Evolutionary conservation across 257 asterid species (phyloP).

Genomic region (Knoxia roxburghii): DNA sequence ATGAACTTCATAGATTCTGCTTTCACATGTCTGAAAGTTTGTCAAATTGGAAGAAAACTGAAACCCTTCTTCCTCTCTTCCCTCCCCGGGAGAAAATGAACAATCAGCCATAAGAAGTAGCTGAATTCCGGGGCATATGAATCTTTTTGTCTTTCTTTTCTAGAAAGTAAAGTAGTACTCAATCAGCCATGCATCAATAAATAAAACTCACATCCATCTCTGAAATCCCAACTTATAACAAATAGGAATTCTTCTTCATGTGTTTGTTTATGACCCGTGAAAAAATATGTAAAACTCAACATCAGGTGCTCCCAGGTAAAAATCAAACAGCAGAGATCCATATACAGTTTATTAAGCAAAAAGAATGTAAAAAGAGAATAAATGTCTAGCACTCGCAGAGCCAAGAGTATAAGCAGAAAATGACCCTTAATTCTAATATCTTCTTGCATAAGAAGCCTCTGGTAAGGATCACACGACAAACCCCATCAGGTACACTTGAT

Average conservation of each 20-base stretch:
- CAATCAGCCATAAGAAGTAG: too few relatives aligned
- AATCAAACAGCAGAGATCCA: too few relatives aligned
- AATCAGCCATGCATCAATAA: neutral
- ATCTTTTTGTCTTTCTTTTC: too few relatives aligned
- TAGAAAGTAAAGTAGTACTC: too few relatives aligned
- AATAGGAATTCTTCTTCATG: neutral
- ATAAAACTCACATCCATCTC: neutral
- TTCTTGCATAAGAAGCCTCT: neutral
- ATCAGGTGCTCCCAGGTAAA: neutral
- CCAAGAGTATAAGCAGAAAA: constrained; percentile 1
- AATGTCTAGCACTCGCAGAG: constrained; percentile 7
- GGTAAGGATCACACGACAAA: constrained; percentile 5
- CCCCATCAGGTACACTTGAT: too few relatives aligned
- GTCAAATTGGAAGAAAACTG: neutral
- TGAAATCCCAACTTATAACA: neutral
- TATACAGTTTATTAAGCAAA: too few relatives aligned
- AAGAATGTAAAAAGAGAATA: too few relatives aligned
- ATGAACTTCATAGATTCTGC: too few relatives aligned
- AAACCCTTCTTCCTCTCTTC: neutral
- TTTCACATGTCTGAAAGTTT: neutral
- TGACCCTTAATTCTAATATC: neutral
- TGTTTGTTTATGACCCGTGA: too few relatives aligned
- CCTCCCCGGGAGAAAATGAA: too few relatives aligned
- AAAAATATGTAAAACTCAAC: too few relatives aligned
- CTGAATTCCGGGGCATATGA: too few relatives aligned